phyloP scores from a whole-genome alignment of 352 stramenopile genomes.

The Globisporangium spiculum region DNA sequence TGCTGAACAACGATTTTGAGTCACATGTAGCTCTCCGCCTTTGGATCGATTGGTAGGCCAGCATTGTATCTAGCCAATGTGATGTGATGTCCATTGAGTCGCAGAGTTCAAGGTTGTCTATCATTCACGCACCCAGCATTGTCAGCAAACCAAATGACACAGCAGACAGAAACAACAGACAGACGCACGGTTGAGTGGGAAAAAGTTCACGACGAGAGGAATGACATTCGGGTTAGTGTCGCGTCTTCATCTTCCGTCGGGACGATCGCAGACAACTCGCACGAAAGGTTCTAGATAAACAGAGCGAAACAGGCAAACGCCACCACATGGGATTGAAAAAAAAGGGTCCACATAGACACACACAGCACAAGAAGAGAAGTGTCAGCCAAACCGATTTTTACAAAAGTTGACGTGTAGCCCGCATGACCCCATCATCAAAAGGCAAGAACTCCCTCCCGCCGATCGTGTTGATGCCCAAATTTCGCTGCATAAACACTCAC shows the following conservation, averaged over 20 bases:
- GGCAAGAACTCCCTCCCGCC: not conserved
- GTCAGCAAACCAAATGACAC: not conserved
- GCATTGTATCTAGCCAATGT: not conserved
- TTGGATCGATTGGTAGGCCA: not conserved
- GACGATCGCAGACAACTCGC: slow-evolving; percentile 22
- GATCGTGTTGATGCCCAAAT: not conserved
- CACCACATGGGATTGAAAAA: slow-evolving; percentile 1
- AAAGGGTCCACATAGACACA: not conserved
- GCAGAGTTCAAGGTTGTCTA: not conserved
- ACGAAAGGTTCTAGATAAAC: slow-evolving; percentile 19
- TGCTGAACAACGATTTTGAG: not conserved
- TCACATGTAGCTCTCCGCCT: not conserved
- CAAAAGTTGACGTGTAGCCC: not conserved
- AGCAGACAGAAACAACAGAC: not conserved
- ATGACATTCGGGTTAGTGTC: slow-evolving; percentile 19
- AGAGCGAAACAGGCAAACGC: not conserved
- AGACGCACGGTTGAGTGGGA: not conserved
- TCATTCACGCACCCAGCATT: not conserved
- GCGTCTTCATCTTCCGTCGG: slow-evolving; percentile 18
- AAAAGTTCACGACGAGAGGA: slow-evolving; percentile 18
- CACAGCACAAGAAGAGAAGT: not conserved
- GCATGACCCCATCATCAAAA: not conserved
- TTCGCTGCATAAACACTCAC: not conserved
- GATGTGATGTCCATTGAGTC: not conserved
- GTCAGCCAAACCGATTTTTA: not conserved